Base-by-base conservation (phyloP, 805 yeast genomes). In the Barnettozyma californica region DNA sequence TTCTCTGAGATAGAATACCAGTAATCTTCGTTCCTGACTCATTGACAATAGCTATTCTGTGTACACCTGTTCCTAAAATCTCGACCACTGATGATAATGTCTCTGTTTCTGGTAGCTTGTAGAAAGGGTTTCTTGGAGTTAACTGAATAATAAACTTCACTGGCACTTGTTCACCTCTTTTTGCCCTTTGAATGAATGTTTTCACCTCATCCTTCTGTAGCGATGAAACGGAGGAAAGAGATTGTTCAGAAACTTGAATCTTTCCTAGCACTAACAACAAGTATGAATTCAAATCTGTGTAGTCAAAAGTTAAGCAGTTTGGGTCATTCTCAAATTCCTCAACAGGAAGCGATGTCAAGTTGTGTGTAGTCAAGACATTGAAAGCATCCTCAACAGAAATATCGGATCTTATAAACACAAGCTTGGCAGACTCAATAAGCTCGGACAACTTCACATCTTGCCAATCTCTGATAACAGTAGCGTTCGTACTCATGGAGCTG, bases 1-100 rank as follows among this genome's bases (percentile, higher is more conserved):
- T 79, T 65, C 99, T 82, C 69, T 92, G 99, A 0, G 97, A 88
- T 41, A 94, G 72, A 11, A 92, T 80, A 49, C 98, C 98, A 2
- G 85, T 80, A 44, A 91, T 81, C 51, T 74, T 73, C 21, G 77
- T 72, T 43, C 71, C 75, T 16, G 69, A 66, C 20, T 64, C 64
- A 61, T 80, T 73, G 20, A 84, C 76, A 48, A 91, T 87, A 10
- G 97, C 96, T 19, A 92, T 80, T 62, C 99, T 76, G 68, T 94
- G 99, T 3, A 91, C 96, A 19, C 99, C 99, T 36, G 87, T 80
- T n/a, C 97, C 98, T 52, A 92, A 72, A 11, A 87, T 81, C 65
- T 89, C 95, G 58, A 87, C 86, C 2, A 88, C 97, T 5, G 80
- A 76, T 38, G 83, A 74, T 45, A 92, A 70, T 19, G 82, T 78